These are phyloP conservation scores for Hymenoscyphus albidus DNA, from an alignment of 2,329 filamentous ascomycete genomes.

Conservation along the genomic window DNA sequence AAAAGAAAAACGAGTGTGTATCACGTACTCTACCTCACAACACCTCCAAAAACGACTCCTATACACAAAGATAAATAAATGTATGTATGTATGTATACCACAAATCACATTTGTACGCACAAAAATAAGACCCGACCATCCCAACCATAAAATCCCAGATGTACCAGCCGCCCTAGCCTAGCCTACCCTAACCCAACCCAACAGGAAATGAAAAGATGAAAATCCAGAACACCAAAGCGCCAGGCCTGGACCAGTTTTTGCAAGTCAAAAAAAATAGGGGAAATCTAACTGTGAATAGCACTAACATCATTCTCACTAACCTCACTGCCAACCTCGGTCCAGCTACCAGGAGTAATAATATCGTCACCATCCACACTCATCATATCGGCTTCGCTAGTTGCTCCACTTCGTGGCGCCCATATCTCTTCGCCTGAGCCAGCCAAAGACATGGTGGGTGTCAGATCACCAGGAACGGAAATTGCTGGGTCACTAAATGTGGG, in stretches of 20 bases:
- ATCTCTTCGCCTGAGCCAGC: conserved; percentile 47
- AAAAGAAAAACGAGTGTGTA: background rate
- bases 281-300: conserved; percentile 26
- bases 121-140: too few relatives aligned
- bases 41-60: background rate
- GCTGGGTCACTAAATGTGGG: conserved; percentile 28
- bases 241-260: background rate
- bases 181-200: background rate
- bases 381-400: conserved; percentile 48
- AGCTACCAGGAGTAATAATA: conserved; percentile 57
- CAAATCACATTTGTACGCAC: too few relatives aligned
- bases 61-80: background rate
- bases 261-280: background rate
- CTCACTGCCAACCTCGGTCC: conserved; percentile 62
- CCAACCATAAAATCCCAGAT: too few relatives aligned
- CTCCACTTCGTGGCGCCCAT: conserved; percentile 36
- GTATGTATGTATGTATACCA: background rate
- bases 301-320: conserved; percentile 43
- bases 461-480: conserved; percentile 39
- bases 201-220: background rate
- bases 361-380: conserved; percentile 56
- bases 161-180: too few relatives aligned
- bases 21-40: background rate
- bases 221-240: background rate
- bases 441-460: conserved; percentile 55